A percentile compares a stretch with the other conserved stretches of the same genome.
Conservation (phyloP, 148 eudicot species). For the Dianthus caryophyllus region DNA sequence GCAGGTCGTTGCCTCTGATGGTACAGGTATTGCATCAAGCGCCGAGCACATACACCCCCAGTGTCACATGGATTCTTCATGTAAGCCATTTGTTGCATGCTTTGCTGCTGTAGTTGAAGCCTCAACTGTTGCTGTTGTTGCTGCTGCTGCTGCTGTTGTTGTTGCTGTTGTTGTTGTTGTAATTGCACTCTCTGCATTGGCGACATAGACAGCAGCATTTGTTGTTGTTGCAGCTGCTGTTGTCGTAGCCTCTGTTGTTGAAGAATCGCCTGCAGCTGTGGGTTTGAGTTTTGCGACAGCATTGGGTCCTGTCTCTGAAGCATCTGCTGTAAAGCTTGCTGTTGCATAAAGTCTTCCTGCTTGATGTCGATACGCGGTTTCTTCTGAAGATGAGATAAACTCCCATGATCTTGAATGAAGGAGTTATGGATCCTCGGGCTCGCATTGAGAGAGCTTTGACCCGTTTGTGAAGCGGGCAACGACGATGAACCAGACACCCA, state of each 20-base stretch:
- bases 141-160: conserved; percentile 27
- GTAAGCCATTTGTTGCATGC: conserved; percentile 49
- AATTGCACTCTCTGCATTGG: conserved; percentile 62
- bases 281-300: conserved; percentile 57
- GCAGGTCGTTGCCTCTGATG: conserved; percentile 82
- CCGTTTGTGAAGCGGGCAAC: conserved; percentile 44
- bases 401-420: conserved; percentile 54
- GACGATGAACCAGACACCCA: conserved; percentile 61
- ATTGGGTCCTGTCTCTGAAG: conserved; percentile 72
- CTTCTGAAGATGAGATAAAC: conserved; percentile 62
- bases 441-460: conserved; percentile 48
- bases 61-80: conserved; percentile 66
- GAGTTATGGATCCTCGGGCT: conserved; percentile 50
- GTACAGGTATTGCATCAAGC: conserved; percentile 86
- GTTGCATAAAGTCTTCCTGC: conserved; percentile 73
- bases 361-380: conserved; percentile 76
- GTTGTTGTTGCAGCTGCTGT: conserved; percentile 24
- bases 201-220: conserved; percentile 63
- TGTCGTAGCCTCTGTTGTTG: conserved; percentile 79
- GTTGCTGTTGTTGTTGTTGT: conserved; percentile 8
- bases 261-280: conserved; percentile 71
- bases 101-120: conserved; percentile 69
- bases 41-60: conserved; percentile 79
- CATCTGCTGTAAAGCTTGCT: conserved; percentile 67
- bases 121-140: conserved; percentile 47